phyloP scores from a whole-genome alignment of 1,284 basidiomycete species.

The Leccinum pachyderme region DNA sequence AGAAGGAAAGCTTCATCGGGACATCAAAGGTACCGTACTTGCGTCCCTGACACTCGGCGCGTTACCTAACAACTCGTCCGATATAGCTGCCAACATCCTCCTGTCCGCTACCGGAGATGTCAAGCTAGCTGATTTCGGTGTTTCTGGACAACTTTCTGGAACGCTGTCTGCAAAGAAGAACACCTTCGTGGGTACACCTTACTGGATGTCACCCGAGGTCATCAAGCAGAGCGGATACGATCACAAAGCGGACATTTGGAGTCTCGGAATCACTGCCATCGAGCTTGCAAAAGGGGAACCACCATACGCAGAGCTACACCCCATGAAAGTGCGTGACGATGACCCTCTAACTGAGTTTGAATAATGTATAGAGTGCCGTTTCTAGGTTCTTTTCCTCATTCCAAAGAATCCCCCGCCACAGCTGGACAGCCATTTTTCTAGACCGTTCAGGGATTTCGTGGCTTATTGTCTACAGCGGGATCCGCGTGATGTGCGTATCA shows the following conservation, averaged over 20 bases:
- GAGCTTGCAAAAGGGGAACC: constrained; percentile 97
- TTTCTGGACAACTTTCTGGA: constrained; percentile 96
- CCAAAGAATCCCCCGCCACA: constrained; percentile 96
- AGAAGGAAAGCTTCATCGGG: constrained; percentile 95
- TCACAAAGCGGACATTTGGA: constrained; percentile 98
- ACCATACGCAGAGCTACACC: constrained; percentile 96
- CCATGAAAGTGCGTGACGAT: constrained; percentile 80
- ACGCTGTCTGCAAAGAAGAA: constrained; percentile 98
- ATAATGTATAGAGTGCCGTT: constrained; percentile 2
- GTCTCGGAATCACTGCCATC: constrained; percentile 94
- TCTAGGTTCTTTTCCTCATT: constrained; percentile 92
- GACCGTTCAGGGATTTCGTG: constrained; percentile 93
- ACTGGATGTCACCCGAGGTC: constrained; percentile 99
- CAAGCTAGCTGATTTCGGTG: constrained; percentile 98
- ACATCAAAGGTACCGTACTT: constrained; percentile 93
- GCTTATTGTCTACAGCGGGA: constrained; percentile 91
- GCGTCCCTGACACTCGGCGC: neutral
- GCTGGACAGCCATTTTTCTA: constrained; percentile 86
- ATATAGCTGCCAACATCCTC: constrained; percentile 88
- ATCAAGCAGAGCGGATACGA: constrained; percentile 99
- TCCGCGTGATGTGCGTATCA: constrained; percentile 73
- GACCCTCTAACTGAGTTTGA: neutral
- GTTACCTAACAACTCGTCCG: constrained; percentile 4
- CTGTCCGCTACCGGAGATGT: constrained; percentile 95
- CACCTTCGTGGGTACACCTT: constrained; percentile 95